Evolutionary conservation across 2,329 filamentous ascomycete genomes (phyloP).

Genomic region (Paecilomyces sp.): DNA sequence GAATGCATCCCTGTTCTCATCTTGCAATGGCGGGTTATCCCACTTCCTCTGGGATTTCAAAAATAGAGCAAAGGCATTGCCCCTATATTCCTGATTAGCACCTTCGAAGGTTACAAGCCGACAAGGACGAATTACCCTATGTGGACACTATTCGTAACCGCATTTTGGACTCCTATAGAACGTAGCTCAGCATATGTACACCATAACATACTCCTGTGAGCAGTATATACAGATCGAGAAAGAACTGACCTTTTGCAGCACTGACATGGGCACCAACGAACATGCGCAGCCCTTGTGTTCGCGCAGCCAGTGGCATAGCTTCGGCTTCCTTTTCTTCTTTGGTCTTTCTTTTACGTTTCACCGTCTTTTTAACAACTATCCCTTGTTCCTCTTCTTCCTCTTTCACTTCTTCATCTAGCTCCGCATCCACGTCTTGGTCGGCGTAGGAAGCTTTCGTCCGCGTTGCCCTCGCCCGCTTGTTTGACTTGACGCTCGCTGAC

Average conservation of each 20-base stretch:
- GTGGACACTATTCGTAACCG: conserved; percentile 66
- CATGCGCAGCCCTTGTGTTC: conserved; percentile 68
- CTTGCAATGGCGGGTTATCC: conserved; percentile 69
- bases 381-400: conserved; percentile 12
- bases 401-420: conserved; percentile 8
- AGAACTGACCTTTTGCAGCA: conserved; percentile 65
- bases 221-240: not conserved
- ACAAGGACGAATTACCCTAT: conserved; percentile 50
- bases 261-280: conserved; percentile 90
- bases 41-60: conserved; percentile 96
- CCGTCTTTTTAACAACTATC: conserved; percentile 13
- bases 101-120: not conserved
- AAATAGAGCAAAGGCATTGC: conserved; percentile 90
- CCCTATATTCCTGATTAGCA: conserved; percentile 40
- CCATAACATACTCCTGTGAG: not conserved
- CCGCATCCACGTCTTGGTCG: not conserved
- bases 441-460: not conserved
- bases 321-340: conserved; percentile 49
- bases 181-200: conserved; percentile 9
- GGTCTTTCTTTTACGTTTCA: conserved; percentile 42
- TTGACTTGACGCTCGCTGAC: conserved; percentile 1
- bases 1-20: conserved; percentile 64
- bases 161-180: conserved; percentile 72
- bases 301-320: conserved; percentile 56
- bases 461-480: conserved; percentile 1